These are phyloP conservation scores for Sporobolomyces phaffii DNA, from an alignment of 768 basidiomycete species.

Conservation along the genomic window DNA sequence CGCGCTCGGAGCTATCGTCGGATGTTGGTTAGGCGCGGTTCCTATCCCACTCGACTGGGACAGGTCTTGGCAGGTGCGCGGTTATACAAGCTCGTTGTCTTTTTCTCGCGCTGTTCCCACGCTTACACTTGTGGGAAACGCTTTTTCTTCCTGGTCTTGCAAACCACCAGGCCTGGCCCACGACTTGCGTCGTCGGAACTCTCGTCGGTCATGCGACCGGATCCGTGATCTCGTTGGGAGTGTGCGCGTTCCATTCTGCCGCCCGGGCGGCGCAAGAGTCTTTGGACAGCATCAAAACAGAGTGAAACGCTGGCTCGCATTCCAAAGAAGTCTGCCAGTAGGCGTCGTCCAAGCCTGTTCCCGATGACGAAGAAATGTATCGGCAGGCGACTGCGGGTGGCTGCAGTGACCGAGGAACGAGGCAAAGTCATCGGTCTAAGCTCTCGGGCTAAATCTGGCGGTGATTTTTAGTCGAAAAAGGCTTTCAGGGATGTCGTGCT, in stretches of 20 bases:
- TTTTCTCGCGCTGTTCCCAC: neutral
- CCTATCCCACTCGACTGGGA: slow-evolving; percentile 95
- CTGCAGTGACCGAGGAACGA: too few species aligned
- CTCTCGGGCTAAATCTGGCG: too few species aligned
- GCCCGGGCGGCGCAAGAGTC: slow-evolving; percentile 8
- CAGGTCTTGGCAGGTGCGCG: slow-evolving; percentile 84
- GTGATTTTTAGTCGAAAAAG: too few species aligned
- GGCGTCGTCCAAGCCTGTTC: too few species aligned
- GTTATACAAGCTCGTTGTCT: too few species aligned
- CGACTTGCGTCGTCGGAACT: slow-evolving; percentile 68
- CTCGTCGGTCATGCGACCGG: slow-evolving; percentile 63
- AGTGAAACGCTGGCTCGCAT: neutral
- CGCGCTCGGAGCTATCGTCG: slow-evolving; percentile 62
- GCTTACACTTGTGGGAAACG: neutral
- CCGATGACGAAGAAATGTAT: too few species aligned
- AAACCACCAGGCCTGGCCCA: slow-evolving; percentile 64
- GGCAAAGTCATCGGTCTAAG: too few species aligned
- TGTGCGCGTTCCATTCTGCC: slow-evolving; percentile 42
- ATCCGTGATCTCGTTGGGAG: slow-evolving; percentile 55
- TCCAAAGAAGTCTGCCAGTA: too few species aligned
- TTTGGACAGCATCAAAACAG: neutral
- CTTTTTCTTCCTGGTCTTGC: neutral
- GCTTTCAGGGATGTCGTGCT: too few species aligned
- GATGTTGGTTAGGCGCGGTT: slow-evolving; percentile 73
- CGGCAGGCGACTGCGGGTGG: too few species aligned